Conservation (phyloP, 495 filamentous ascomycete species). For the Podospora anserina region DNA sequence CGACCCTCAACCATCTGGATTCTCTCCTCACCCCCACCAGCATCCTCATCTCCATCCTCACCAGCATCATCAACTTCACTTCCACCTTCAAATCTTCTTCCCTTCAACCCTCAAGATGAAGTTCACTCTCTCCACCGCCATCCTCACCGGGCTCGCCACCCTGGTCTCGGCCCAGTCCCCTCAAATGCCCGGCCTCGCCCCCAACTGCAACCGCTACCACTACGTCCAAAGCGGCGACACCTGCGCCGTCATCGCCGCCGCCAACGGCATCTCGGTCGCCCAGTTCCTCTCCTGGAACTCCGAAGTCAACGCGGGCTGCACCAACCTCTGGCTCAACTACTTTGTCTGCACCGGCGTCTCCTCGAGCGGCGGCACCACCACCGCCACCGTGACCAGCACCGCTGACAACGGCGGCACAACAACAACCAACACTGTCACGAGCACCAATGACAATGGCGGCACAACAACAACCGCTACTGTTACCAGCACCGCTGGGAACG, state of each 20-base stretch:
- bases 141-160: not conserved
- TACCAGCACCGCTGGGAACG: not conserved
- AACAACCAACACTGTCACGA: too few species aligned
- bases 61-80: not conserved
- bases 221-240: not conserved
- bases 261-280: not conserved
- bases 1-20: not conserved
- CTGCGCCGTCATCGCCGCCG: not conserved
- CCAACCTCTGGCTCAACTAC: constrained; percentile 2
- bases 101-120: not conserved
- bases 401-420: too few species aligned
- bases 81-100: not conserved
- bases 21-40: too few species aligned
- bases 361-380: not conserved
- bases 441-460: not conserved
- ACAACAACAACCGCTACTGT: not conserved
- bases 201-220: constrained; percentile 11
- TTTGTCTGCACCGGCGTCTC: constrained; percentile 4
- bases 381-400: too few species aligned
- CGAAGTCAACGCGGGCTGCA: not conserved
- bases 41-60: too few species aligned
- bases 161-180: not conserved
- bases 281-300: not conserved
- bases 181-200: not conserved
- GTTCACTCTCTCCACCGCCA: not conserved